phyloP scores from a whole-genome alignment of 345 rosid species.

The Hibiscus mutabilis region DNA sequence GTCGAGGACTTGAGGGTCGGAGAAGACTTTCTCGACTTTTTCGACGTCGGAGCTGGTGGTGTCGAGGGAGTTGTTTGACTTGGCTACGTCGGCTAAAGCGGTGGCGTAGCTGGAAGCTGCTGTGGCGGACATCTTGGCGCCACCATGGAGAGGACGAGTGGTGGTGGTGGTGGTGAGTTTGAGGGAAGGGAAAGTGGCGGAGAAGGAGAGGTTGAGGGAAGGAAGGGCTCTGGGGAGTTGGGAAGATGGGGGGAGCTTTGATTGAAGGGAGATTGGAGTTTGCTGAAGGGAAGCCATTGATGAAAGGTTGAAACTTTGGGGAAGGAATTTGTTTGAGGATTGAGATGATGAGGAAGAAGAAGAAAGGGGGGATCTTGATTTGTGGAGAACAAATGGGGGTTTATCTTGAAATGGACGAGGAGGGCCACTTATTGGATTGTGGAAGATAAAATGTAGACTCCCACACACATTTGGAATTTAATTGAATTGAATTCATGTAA shows the following conservation, averaged over 20 bases:
- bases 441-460: neutral
- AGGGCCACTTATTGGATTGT: slow-evolving; percentile 12
- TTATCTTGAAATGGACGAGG: neutral
- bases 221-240: slow-evolving; percentile 32
- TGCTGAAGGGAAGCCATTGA: slow-evolving; percentile 67
- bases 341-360: neutral
- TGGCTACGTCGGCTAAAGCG: slow-evolving; percentile 72
- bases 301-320: neutral
- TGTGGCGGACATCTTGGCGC: slow-evolving; percentile 46
- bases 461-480: neutral
- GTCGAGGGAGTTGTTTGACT: slow-evolving; percentile 51
- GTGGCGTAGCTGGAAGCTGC: slow-evolving; percentile 65
- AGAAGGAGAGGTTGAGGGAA: slow-evolving; percentile 40
- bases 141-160: slow-evolving; percentile 32
- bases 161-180: slow-evolving; percentile 28
- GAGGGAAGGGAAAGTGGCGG: slow-evolving; percentile 29
- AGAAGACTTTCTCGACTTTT: slow-evolving; percentile 60
- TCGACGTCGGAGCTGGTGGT: slow-evolving; percentile 65
- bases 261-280: slow-evolving; percentile 43
- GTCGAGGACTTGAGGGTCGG: slow-evolving; percentile 29
- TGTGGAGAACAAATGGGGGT: neutral
- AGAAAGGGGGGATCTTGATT: neutral
- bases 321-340: neutral
- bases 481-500: too few species aligned
- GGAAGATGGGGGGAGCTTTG: slow-evolving; percentile 39